Evolutionary conservation across 2,329 filamentous ascomycete genomes (phyloP).

Genomic region (Clonostachys byssicola): DNA sequence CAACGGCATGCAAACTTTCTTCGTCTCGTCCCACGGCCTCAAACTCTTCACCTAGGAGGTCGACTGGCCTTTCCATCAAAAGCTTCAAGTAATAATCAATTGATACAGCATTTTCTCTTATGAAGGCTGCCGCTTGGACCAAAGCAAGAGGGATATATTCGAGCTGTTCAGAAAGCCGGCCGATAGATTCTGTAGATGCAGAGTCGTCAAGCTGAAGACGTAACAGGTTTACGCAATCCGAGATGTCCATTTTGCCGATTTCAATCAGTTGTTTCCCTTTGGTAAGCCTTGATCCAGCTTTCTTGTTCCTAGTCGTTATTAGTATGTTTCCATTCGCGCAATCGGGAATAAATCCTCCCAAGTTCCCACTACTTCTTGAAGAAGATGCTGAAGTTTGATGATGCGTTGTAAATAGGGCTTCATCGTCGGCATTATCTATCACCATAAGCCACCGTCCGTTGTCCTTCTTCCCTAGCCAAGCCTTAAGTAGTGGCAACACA

Average conservation of each 20-base stretch:
- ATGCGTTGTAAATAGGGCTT: background rate
- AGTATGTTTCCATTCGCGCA: slow-evolving; percentile 20
- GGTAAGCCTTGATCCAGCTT: slow-evolving; percentile 15
- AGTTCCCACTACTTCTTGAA: background rate
- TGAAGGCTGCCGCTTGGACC: slow-evolving; percentile 26
- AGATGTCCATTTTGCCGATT: slow-evolving; percentile 17
- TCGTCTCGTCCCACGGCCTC: slow-evolving; percentile 19
- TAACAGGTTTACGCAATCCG: slow-evolving; percentile 16
- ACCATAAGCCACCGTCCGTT: slow-evolving; percentile 8
- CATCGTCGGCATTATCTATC: slow-evolving; percentile 5
- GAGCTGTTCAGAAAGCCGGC: slow-evolving; percentile 14
- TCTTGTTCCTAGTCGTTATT: slow-evolving; percentile 25
- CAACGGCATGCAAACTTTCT: slow-evolving; percentile 14
- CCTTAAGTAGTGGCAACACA: slow-evolving; percentile 12
- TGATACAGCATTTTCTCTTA: slow-evolving; percentile 17
- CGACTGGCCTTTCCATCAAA: slow-evolving; percentile 9
- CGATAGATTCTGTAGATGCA: background rate
- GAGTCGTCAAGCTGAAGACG: slow-evolving; percentile 5
- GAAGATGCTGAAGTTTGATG: too few relatives aligned
- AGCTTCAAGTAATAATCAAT: slow-evolving; percentile 19
- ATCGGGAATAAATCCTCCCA: slow-evolving; percentile 14
- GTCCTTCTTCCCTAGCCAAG: slow-evolving; percentile 13
- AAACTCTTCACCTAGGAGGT: slow-evolving; percentile 20
- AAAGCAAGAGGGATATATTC: slow-evolving; percentile 26
- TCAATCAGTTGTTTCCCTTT: slow-evolving; percentile 12